A percentile compares a stretch with the other conserved stretches of the same genome.
phyloP scores from a whole-genome alignment of 345 rosid genomes.

The Corchorus capsularis region DNA sequence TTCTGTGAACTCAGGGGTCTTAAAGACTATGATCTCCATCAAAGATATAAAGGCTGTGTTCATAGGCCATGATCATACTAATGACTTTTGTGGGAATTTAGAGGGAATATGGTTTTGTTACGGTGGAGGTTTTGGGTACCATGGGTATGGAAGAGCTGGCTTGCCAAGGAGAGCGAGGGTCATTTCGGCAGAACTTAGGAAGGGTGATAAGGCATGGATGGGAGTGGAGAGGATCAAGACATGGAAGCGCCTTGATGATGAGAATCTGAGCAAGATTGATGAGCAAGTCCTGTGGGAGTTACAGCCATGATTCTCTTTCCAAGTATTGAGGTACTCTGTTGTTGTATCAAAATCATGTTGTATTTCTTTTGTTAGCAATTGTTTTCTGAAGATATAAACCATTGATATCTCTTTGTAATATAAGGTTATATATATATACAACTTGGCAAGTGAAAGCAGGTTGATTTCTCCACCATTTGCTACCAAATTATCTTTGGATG shows the following conservation, averaged over 20 bases:
- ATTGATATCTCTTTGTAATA: background rate
- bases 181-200: conserved; percentile 63
- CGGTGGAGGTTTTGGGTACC: conserved; percentile 96
- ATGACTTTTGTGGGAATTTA: conserved; percentile 84
- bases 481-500: background rate
- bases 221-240: conserved; percentile 62
- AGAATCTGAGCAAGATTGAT: conserved; percentile 66
- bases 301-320: conserved; percentile 20
- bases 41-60: conserved; percentile 86
- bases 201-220: conserved; percentile 51
- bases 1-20: conserved; percentile 61
- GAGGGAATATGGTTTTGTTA: conserved; percentile 88
- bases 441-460: background rate
- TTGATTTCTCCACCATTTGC: background rate
- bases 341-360: background rate
- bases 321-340: background rate
- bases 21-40: conserved; percentile 61
- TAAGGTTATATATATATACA: background rate
- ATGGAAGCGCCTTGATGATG: conserved; percentile 87
- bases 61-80: conserved; percentile 83
- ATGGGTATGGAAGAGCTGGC: conserved; percentile 74
- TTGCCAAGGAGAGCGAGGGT: conserved; percentile 82
- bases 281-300: conserved; percentile 70
- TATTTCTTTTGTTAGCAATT: background rate
- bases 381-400: background rate